Evolutionary conservation across 1,139 yeast genomes (phyloP).

Genomic region (Yamadazyma conglobata): DNA sequence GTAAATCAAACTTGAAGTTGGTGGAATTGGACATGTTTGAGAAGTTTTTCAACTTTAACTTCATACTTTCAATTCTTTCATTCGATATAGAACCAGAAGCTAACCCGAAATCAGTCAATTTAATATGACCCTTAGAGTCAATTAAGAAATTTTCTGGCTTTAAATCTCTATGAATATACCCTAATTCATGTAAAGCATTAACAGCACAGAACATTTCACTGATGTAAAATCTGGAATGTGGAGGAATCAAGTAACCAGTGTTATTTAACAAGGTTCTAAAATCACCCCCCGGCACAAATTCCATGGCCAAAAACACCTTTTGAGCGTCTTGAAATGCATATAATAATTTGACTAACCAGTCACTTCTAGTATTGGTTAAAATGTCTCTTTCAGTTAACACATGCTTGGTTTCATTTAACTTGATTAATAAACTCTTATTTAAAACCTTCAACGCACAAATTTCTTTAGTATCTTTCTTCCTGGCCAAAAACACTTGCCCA

Average conservation of each 20-base stretch:
- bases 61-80: slow-evolving; percentile 92
- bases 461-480: slow-evolving; percentile 91
- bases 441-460: slow-evolving; percentile 93
- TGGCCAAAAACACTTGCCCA: slow-evolving; percentile 93
- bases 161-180: slow-evolving; percentile 94
- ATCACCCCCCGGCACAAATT: slow-evolving; percentile 98
- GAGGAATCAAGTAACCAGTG: slow-evolving; percentile 88
- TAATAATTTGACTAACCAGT: slow-evolving; percentile 90
- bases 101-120: slow-evolving; percentile 94
- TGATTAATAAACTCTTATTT: slow-evolving; percentile 80
- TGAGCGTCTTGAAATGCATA: slow-evolving; percentile 95
- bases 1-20: slow-evolving; percentile 59
- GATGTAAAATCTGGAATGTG: slow-evolving; percentile 92
- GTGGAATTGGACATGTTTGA: slow-evolving; percentile 45
- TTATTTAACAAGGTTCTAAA: slow-evolving; percentile 91
- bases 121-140: slow-evolving; percentile 92
- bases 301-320: slow-evolving; percentile 95
- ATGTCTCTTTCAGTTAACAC: slow-evolving; percentile 96
- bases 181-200: slow-evolving; percentile 88
- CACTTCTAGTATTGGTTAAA: slow-evolving; percentile 88
- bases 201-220: slow-evolving; percentile 96
- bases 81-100: slow-evolving; percentile 96
- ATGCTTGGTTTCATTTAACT: slow-evolving; percentile 92
- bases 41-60: slow-evolving; percentile 76
- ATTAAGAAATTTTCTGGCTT: slow-evolving; percentile 97